A percentile compares a stretch with the other conserved stretches of the same genome.
Evolutionary conservation across 768 basidiomycete species (phyloP).

Genomic region (Cystofilobasidium bisporidii): DNA sequence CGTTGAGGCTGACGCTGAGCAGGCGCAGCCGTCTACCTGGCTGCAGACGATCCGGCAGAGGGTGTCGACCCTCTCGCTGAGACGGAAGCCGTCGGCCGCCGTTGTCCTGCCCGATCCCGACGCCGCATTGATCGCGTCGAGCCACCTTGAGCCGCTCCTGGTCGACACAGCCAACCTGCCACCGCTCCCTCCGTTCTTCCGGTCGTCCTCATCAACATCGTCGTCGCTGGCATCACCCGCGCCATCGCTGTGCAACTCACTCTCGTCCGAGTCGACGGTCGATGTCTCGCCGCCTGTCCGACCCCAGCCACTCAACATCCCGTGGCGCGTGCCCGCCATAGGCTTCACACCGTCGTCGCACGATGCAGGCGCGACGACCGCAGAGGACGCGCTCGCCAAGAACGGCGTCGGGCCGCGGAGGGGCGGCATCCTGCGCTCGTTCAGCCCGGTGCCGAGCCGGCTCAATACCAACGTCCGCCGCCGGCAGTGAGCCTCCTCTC

Average conservation of each 20-base stretch:
- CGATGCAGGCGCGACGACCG: background rate
- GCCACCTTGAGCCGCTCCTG: too few species aligned
- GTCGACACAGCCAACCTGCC: background rate
- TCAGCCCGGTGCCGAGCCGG: constrained; percentile 3
- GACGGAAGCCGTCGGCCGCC: background rate
- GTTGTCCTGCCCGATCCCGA: background rate
- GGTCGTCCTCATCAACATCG: background rate
- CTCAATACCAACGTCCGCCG: background rate
- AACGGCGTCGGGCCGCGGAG: constrained; percentile 1
- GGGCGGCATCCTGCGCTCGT: background rate
- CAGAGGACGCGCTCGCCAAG: background rate
- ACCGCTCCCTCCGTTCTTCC: background rate
- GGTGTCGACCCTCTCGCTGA: constrained; percentile 1
- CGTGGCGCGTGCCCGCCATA: constrained; percentile 11
- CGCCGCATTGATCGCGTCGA: too few species aligned
- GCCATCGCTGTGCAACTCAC: background rate
- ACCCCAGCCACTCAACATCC: background rate
- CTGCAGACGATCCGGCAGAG: background rate
- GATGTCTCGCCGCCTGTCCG: background rate
- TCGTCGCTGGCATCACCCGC: background rate
- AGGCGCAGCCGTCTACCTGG: background rate
- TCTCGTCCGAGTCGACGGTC: constrained; percentile 3
- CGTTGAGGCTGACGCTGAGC: background rate
- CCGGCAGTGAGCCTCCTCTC: background rate
- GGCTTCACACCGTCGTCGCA: constrained; percentile 19